Evolutionary conservation across 768 basidiomycete species (phyloP).

Genomic region (Termitomyces heimii): DNA sequence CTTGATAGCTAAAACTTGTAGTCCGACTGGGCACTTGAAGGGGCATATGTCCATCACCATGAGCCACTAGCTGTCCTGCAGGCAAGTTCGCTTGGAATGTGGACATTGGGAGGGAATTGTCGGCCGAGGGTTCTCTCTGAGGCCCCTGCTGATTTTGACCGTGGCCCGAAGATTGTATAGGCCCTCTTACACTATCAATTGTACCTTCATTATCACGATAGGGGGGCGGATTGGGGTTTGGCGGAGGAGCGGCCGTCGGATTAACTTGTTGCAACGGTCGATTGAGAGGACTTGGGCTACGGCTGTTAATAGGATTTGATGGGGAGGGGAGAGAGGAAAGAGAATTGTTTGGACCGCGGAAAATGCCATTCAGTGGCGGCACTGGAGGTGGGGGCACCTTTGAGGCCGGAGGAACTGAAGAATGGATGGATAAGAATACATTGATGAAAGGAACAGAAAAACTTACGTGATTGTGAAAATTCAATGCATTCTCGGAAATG

Average conservation of each 20-base stretch:
- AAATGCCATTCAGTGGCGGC: constrained; percentile 36
- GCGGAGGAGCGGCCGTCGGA: not conserved
- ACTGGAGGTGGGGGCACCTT: constrained; percentile 68
- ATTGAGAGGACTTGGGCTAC: constrained; percentile 5
- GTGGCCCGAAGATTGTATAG: constrained; percentile 18
- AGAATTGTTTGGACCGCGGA: constrained; percentile 14
- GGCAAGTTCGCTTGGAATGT: constrained; percentile 14
- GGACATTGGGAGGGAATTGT: constrained; percentile 14
- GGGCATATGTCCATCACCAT: constrained; percentile 9
- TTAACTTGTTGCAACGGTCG: constrained; percentile 4
- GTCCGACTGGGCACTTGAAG: constrained; percentile 4
- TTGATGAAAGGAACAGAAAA: not conserved
- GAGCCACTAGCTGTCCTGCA: constrained; percentile 26
- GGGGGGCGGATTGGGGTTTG: constrained; percentile 9
- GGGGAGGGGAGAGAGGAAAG: not conserved
- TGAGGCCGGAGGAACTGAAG: constrained; percentile 46
- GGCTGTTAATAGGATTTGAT: not conserved
- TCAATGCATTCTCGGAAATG: constrained; percentile 84
- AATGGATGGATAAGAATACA: constrained; percentile 1
- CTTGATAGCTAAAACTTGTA: not conserved
- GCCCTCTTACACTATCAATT: constrained; percentile 15
- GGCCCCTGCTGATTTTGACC: constrained; percentile 23
- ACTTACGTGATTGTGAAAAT: constrained; percentile 70
- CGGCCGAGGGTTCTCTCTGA: constrained; percentile 19
- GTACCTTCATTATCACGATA: constrained; percentile 13